Evolutionary conservation across 768 basidiomycete genomes (phyloP).

Genomic region (Boletus tomentosulus): DNA sequence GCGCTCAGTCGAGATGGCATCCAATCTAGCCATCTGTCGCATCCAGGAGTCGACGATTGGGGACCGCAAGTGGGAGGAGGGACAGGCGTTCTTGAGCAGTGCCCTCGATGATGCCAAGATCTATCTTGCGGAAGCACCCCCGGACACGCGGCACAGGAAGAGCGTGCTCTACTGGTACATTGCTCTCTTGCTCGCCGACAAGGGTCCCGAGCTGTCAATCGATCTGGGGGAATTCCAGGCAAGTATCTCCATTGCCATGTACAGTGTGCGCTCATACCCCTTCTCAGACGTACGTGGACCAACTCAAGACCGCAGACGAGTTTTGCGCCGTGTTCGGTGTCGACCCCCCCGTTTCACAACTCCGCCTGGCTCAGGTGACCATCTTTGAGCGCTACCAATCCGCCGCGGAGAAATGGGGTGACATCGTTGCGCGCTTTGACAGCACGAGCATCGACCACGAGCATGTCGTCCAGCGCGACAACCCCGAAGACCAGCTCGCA

Average conservation of each 20-base stretch:
- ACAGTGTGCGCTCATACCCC: too few species aligned
- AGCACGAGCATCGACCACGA: slow-evolving; percentile 27
- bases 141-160: slow-evolving; percentile 59
- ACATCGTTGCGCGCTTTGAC: slow-evolving; percentile 37
- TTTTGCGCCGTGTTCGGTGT: slow-evolving; percentile 45
- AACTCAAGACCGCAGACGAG: too few species aligned
- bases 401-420: slow-evolving; percentile 46
- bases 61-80: slow-evolving; percentile 52
- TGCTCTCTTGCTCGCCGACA: too few species aligned
- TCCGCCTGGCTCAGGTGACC: slow-evolving; percentile 49
- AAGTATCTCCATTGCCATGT: too few species aligned
- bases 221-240: slow-evolving; percentile 48
- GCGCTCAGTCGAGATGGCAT: too few species aligned
- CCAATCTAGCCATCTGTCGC: too few species aligned
- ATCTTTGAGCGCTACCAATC: slow-evolving; percentile 46
- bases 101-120: slow-evolving; percentile 57
- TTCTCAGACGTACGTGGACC: too few species aligned
- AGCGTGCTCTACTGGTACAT: slow-evolving; percentile 58
- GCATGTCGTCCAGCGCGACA: slow-evolving; percentile 33
- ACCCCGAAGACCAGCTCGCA: slow-evolving; percentile 53
- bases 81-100: slow-evolving; percentile 55
- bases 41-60: slow-evolving; percentile 41
- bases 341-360: slow-evolving; percentile 46
- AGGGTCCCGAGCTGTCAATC: slow-evolving; percentile 44
- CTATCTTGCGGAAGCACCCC: slow-evolving; percentile 53